A percentile compares a stretch with the other conserved stretches of the same genome.
These are phyloP conservation scores for Haplographium delicatum DNA, from an alignment of 495 filamentous ascomycete genomes.

Conservation along the genomic window DNA sequence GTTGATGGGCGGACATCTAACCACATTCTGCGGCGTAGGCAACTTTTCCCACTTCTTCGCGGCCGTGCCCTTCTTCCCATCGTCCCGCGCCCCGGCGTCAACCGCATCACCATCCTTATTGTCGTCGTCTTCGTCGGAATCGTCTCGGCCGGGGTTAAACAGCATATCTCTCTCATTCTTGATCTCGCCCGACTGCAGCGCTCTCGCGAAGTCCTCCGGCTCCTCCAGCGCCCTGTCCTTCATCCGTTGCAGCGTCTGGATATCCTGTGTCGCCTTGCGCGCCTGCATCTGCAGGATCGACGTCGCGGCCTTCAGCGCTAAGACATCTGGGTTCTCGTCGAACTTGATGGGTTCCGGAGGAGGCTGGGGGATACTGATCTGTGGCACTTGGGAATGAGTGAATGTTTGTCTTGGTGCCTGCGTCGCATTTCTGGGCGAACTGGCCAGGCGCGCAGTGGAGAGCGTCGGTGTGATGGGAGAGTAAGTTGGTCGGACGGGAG, in stretches of 20 bases:
- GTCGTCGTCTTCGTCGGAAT: conserved; percentile 36
- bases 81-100: neutral
- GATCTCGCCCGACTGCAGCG: conserved; percentile 52
- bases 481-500: conserved; percentile 18
- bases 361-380: conserved; percentile 41
- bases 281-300: conserved; percentile 79
- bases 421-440: neutral
- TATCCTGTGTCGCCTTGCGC: conserved; percentile 65
- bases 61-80: conserved; percentile 26
- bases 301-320: conserved; percentile 75
- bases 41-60: conserved; percentile 40
- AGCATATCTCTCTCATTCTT: conserved; percentile 25
- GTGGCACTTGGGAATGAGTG: conserved; percentile 38
- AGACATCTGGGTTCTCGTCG: conserved; percentile 74
- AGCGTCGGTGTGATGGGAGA: conserved; percentile 24
- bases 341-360: conserved; percentile 63
- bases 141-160: conserved; percentile 20
- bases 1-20: conserved; percentile 80
- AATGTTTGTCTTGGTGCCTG: neutral
- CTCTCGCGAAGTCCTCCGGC: conserved; percentile 62
- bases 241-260: conserved; percentile 55
- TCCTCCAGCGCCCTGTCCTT: conserved; percentile 61
- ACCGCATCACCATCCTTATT: conserved; percentile 6
- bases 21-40: conserved; percentile 73
- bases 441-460: conserved; percentile 16